Evolutionary conservation across 495 filamentous ascomycete genomes (phyloP).

Genomic region (Pseudomonodictys pantanalensis): DNA sequence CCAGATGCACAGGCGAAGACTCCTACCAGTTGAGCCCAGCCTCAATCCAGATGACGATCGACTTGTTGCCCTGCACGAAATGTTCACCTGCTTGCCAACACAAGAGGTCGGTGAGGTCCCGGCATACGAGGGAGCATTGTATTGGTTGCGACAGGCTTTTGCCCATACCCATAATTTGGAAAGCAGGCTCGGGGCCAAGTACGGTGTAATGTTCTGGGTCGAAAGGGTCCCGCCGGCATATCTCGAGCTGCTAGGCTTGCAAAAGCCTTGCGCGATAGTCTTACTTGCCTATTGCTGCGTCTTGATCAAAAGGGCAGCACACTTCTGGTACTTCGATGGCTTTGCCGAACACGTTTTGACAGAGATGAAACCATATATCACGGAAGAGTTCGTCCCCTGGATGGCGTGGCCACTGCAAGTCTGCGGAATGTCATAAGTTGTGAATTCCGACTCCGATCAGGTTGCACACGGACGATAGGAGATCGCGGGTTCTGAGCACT

Average conservation of each 20-base stretch:
- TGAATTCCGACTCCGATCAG: no score
- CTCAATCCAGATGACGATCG: slow-evolving; percentile 18
- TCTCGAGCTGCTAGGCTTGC: slow-evolving; percentile 8
- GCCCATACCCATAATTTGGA: not conserved
- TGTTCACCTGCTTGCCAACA: not conserved
- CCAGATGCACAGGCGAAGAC: slow-evolving; percentile 8
- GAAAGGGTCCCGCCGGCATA: slow-evolving; percentile 2
- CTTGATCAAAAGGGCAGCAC: slow-evolving; percentile 5
- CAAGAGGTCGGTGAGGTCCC: slow-evolving; percentile 7
- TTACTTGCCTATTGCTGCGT: slow-evolving; percentile 15
- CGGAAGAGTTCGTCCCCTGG: slow-evolving; percentile 17
- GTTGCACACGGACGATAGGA: no score
- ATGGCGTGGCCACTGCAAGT: slow-evolving; percentile 19
- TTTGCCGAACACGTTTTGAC: slow-evolving; percentile 7
- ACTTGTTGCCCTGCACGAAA: slow-evolving; percentile 5
- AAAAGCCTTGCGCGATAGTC: slow-evolving; percentile 8
- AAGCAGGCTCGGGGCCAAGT: slow-evolving; percentile 6
- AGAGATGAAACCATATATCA: slow-evolving; percentile 11
- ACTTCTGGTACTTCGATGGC: slow-evolving; percentile 19
- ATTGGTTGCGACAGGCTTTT: slow-evolving; percentile 25
- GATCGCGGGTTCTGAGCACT: no score
- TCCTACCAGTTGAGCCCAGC: slow-evolving; percentile 9
- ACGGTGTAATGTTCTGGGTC: slow-evolving; percentile 6
- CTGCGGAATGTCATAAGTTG: slow-evolving; percentile 8
- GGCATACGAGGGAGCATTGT: slow-evolving; percentile 6